Evolutionary conservation across 352 stramenopile species (phyloP).

Genomic region (Phytophthora pluvialis): DNA sequence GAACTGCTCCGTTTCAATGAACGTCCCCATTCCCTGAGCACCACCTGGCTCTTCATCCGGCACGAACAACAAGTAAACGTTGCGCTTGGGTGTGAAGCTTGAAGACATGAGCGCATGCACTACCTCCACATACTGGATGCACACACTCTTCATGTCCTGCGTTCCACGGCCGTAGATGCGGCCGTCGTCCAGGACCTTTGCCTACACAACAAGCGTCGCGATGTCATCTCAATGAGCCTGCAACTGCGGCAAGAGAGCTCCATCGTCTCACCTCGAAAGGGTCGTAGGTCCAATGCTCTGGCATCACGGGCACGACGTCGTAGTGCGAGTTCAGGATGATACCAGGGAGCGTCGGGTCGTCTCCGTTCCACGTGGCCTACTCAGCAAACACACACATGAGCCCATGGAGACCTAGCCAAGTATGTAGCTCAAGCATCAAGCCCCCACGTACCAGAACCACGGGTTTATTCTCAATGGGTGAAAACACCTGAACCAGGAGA

Average conservation of each 20-base stretch:
- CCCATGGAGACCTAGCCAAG: neutral
- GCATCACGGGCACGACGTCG: conserved; percentile 94
- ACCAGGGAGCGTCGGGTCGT: conserved; percentile 83
- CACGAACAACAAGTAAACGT: conserved; percentile 93
- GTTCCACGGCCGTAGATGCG: conserved; percentile 94
- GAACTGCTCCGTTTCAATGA: conserved; percentile 89
- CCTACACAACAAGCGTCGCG: conserved; percentile 44
- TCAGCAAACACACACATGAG: conserved; percentile 52
- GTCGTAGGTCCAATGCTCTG: conserved; percentile 90
- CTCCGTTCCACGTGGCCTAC: conserved; percentile 89
- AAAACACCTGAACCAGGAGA: conserved; percentile 58
- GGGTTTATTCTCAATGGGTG: conserved; percentile 77
- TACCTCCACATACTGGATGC: conserved; percentile 95
- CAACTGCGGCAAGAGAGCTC: neutral
- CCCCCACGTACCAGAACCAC: conserved; percentile 82
- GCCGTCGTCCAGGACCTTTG: conserved; percentile 86
- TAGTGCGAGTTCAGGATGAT: conserved; percentile 97
- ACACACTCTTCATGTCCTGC: conserved; percentile 98
- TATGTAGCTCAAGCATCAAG: neutral
- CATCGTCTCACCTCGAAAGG: conserved; percentile 81
- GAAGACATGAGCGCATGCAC: conserved; percentile 71
- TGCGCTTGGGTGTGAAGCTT: conserved; percentile 84
- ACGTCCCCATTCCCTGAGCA: conserved; percentile 91
- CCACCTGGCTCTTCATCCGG: conserved; percentile 96
- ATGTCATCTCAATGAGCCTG: conserved; percentile 83